Conservation (phyloP, 1,139 yeast species). For the Blastobotrys elegans region DNA sequence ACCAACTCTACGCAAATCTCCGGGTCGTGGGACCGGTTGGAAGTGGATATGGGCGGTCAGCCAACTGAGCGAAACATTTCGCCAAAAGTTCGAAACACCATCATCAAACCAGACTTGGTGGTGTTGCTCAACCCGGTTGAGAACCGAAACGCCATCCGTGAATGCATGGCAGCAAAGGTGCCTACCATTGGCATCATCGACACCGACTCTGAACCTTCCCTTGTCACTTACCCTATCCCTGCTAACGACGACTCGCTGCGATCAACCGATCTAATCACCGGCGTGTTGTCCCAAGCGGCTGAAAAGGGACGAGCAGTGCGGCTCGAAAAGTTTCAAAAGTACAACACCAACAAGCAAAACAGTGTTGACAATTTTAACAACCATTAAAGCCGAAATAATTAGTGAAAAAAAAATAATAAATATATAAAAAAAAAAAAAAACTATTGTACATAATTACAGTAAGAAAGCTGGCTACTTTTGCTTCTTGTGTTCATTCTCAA, state of each 20-base stretch:
- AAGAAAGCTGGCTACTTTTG: conserved; percentile 14
- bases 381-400: not conserved
- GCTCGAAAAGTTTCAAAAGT: conserved; percentile 36
- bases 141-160: conserved; percentile 73
- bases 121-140: conserved; percentile 86
- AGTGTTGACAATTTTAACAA: too few species aligned
- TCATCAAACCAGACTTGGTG: conserved; percentile 80
- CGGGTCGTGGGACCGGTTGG: conserved; percentile 51
- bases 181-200: conserved; percentile 95
- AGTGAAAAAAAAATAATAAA: not conserved
- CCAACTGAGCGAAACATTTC: conserved; percentile 55
- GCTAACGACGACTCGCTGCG: conserved; percentile 93
- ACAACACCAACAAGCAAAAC: not conserved
- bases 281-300: conserved; percentile 83
- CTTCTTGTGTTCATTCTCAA: conserved; percentile 12
- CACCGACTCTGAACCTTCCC: conserved; percentile 86
- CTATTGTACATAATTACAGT: not conserved
- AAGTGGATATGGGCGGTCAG: conserved; percentile 60
- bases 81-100: conserved; percentile 33
- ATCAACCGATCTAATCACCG: conserved; percentile 70
- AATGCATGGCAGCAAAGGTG: conserved; percentile 74
- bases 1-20: conserved; percentile 80
- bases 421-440: not conserved
- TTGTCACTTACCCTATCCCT: conserved; percentile 91
- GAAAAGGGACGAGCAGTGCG: conserved; percentile 66